Percentiles rank a stretch among this genome's conserved stretches.
phyloP scores from a whole-genome alignment of 2,329 filamentous ascomycete genomes.

The Cladosporium colombiae region DNA sequence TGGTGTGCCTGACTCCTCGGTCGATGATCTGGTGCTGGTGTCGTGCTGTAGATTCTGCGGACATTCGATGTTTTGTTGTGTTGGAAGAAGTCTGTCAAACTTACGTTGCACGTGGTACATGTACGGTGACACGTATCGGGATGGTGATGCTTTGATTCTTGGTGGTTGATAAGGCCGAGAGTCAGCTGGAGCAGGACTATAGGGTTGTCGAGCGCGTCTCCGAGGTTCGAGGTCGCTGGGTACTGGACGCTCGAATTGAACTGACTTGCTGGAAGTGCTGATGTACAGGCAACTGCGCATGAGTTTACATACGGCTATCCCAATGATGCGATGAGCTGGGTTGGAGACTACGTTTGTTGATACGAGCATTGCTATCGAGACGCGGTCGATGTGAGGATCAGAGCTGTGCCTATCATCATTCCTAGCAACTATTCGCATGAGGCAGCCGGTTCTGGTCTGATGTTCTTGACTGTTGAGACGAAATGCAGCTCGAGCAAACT shows the following conservation, averaged over 20 bases:
- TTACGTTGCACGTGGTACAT: neutral
- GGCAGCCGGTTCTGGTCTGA: neutral
- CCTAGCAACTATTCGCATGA: neutral
- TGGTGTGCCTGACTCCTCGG: neutral
- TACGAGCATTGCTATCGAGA: neutral
- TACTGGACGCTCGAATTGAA: neutral
- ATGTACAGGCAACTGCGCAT: neutral
- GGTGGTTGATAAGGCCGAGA: neutral
- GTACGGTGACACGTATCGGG: neutral
- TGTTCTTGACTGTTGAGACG: neutral
- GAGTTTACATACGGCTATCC: neutral
- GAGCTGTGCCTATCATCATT: neutral
- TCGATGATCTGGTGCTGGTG: neutral
- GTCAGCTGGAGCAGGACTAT: neutral
- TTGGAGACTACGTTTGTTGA: neutral
- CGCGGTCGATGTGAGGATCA: neutral
- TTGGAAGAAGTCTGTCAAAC: neutral
- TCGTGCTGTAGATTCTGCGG: neutral
- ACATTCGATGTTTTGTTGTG: neutral
- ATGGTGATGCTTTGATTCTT: neutral
- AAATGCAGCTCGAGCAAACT: neutral
- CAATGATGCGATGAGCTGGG: neutral
- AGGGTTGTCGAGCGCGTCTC: neutral
- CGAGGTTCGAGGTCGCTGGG: neutral
- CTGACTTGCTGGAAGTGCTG: neutral